These are phyloP conservation scores for Naganishia albida DNA, from an alignment of 1,284 basidiomycete genomes.

Conservation along the genomic window DNA sequence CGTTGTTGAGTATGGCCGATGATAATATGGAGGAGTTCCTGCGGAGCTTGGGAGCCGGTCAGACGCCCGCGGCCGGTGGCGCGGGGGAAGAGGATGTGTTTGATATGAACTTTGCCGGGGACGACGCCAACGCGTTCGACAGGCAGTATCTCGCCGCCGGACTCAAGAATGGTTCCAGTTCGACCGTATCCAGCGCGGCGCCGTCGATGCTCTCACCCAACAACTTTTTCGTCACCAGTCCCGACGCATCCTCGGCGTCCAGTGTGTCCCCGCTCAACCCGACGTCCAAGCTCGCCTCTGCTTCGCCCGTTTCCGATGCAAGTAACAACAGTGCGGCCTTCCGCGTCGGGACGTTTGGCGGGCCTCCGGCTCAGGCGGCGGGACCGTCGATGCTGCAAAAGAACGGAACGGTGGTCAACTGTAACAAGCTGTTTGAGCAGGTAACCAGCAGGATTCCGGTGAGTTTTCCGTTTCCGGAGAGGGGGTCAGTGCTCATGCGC, in stretches of 20 bases:
- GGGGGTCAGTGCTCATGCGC: not conserved
- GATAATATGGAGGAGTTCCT: constrained; percentile 29
- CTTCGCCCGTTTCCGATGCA: constrained; percentile 31
- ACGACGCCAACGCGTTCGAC: constrained; percentile 42
- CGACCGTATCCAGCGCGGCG: constrained; percentile 21
- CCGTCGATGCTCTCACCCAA: constrained; percentile 43
- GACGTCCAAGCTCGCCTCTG: constrained; percentile 34
- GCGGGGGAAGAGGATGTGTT: constrained; percentile 6
- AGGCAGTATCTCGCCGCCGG: constrained; percentile 33
- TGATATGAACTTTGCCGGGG: constrained; percentile 23
- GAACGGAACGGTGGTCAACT: constrained; percentile 46
- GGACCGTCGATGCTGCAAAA: constrained; percentile 45
- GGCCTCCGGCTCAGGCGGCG: constrained; percentile 25
- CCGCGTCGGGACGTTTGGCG: constrained; percentile 33
- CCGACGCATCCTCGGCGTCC: constrained; percentile 32
- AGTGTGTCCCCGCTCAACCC: constrained; percentile 40
- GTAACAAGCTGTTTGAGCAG: constrained; percentile 47
- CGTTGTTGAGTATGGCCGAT: constrained; percentile 18
- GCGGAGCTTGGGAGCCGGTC: constrained; percentile 21
- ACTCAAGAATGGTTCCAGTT: constrained; percentile 33
- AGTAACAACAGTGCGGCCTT: constrained; percentile 14
- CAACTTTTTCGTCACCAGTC: constrained; percentile 52
- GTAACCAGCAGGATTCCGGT: constrained; percentile 44
- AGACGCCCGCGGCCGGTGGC: not conserved
- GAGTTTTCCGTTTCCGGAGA: constrained; percentile 26